Base-by-base conservation (phyloP, 331 rosid species). In the Rhamnella rubrinervis region DNA sequence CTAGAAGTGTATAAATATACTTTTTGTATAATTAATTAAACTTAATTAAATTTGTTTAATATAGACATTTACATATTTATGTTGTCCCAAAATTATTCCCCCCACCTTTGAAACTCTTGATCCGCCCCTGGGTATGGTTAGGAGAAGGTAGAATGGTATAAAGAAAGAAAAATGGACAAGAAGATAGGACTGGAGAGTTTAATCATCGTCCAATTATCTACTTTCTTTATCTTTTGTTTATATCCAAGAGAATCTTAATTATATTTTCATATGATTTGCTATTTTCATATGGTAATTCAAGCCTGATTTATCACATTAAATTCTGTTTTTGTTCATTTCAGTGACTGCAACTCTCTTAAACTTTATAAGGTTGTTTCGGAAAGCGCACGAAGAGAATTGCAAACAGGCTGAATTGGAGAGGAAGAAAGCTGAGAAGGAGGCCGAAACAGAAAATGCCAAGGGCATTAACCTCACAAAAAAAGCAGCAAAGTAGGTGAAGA, bases 361-460 rank as follows among this genome's bases (percentile, higher is more conserved):
- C 75, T 91, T 95, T 73, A 72, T 72, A 75, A 86, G 95, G 80
- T 66, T 91, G 84, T 95, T 95, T 74, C 91, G 95, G 78, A 95
- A 86, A 86, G 99, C 97, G 51, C 96, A 91, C 17, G 96, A 91
- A 69, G 99, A 95, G 85, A 95, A 95, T 74, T 25, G 71, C 85
- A 95, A 91, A 75, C 97, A 91, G 79, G 96, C 90, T 59, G 99
- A 95, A 76, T 70, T 89, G 85, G 99, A 95, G 81, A 89, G 72
- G 83, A 95, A 95, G 87, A 95, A 91, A 79, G 96, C 88, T 8
- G 92, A 76, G 58, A 95, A 91, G 85, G 99, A 91, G 71, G 97
- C 93, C 4, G 99, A 91, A 81, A 95, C 85, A 93, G 97, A 89
- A 74, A 95, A 89, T 81, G 96, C 97, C 13, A 86, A 89, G 87